Evolutionary conservation across 176 grass and related monocot species (phyloP).

Genomic region (Rhynchospora breviuscula): DNA sequence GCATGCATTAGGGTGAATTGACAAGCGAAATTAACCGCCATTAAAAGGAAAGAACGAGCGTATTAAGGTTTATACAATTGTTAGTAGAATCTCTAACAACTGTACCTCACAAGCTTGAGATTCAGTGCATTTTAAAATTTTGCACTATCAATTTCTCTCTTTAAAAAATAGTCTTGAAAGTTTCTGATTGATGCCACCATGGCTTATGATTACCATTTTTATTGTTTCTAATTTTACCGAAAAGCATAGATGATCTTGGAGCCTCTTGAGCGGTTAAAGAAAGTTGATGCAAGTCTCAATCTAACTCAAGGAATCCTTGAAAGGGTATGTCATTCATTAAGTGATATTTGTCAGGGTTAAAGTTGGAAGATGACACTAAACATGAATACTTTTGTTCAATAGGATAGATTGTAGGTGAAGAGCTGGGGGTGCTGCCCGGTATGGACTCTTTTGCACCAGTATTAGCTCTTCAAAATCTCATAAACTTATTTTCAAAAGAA

Average conservation of each 20-base stretch:
- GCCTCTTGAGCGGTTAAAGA: conserved; percentile 75
- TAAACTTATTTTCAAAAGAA: conserved; percentile 57
- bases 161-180: neutral
- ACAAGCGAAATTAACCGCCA: neutral
- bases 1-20: neutral
- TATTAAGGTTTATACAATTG: neutral
- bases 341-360: neutral
- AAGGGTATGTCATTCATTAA: conserved; percentile 40
- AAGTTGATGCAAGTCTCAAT: conserved; percentile 67
- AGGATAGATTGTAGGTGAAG: conserved; percentile 85
- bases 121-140: neutral
- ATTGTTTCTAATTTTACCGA: neutral
- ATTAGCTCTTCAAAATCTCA: conserved; percentile 66
- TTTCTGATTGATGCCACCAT: neutral
- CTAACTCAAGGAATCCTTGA: conserved; percentile 87
- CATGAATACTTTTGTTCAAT: conserved; percentile 35
- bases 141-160: neutral
- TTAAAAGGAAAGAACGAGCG: neutral
- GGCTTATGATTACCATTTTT: neutral
- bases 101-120: neutral
- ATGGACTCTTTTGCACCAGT: conserved; percentile 72
- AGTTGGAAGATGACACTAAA: conserved; percentile 27
- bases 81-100: neutral
- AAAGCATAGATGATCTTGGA: conserved; percentile 69
- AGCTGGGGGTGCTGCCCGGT: conserved; percentile 81